Percentiles rank a stretch among this genome's conserved stretches.
phyloP scores from a whole-genome alignment of 2,329 filamentous ascomycete genomes.

The Boeremia lycopersici region DNA sequence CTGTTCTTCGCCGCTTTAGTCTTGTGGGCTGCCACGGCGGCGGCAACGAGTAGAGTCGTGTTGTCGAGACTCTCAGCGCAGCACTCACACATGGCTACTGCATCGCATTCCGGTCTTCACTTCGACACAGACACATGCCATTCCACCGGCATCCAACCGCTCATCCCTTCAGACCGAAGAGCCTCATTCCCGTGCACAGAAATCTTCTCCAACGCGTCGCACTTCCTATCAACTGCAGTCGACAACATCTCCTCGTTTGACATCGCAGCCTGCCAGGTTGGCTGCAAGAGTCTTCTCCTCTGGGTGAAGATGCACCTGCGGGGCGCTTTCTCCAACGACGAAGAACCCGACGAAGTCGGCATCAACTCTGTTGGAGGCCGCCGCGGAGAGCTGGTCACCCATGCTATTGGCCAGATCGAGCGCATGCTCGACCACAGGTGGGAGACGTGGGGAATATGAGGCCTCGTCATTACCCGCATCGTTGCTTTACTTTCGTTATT shows the following conservation, averaged over 20 bases:
- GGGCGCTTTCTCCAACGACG: constrained; percentile 8
- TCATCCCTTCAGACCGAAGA: constrained; percentile 1
- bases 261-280: constrained; percentile 32
- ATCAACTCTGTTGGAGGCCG: constrained; percentile 24
- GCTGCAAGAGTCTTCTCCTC: constrained; percentile 37
- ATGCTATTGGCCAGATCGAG: constrained; percentile 36
- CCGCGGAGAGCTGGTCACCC: constrained; percentile 40
- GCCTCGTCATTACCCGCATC: not conserved
- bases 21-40: constrained; percentile 43
- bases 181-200: constrained; percentile 22
- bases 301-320: constrained; percentile 43
- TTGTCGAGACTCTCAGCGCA: not conserved
- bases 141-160: not conserved
- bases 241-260: constrained; percentile 27
- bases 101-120: not conserved
- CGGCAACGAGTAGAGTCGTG: constrained; percentile 29
- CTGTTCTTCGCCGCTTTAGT: constrained; percentile 45
- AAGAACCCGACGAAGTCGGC: constrained; percentile 8
- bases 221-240: constrained; percentile 33
- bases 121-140: not conserved
- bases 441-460: constrained; percentile 39
- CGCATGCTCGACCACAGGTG: constrained; percentile 37
- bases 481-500: not conserved
- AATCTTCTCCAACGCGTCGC: constrained; percentile 27
- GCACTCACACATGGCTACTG: not conserved